phyloP scores from a whole-genome alignment of 495 filamentous ascomycete genomes.

The Jackrogersella minutella region DNA sequence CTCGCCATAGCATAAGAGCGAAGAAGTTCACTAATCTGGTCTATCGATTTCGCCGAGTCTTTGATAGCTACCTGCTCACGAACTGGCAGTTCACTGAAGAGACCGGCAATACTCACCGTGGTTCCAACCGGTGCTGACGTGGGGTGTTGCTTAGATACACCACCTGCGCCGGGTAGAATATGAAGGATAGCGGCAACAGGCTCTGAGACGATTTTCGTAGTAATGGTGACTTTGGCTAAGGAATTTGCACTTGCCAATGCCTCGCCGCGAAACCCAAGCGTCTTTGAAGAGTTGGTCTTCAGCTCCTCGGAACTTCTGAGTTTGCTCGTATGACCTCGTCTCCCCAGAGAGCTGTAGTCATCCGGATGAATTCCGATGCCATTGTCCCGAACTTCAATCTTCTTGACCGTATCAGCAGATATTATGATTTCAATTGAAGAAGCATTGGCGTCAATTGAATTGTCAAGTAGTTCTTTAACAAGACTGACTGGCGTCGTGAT shows the following conservation, averaged over 20 bases:
- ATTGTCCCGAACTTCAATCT: conserved; percentile 91
- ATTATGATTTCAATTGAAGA: conserved; percentile 76
- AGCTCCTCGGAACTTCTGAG: conserved; percentile 77
- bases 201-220: conserved; percentile 76
- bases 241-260: conserved; percentile 82
- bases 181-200: conserved; percentile 61
- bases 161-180: conserved; percentile 49
- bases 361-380: conserved; percentile 78
- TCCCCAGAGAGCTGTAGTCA: conserved; percentile 74
- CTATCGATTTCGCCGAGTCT: conserved; percentile 65
- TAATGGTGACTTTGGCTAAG: conserved; percentile 70
- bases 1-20: conserved; percentile 80
- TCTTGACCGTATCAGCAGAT: conserved; percentile 76
- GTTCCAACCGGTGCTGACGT: conserved; percentile 79
- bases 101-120: conserved; percentile 70
- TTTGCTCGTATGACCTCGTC: conserved; percentile 85
- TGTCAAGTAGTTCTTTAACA: conserved; percentile 93
- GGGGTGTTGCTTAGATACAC: conserved; percentile 50
- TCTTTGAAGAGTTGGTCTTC: conserved; percentile 67
- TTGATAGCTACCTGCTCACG: conserved; percentile 72
- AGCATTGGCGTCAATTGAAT: conserved; percentile 84
- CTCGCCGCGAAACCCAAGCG: conserved; percentile 86
- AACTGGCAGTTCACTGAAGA: conserved; percentile 79
- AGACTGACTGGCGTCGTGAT: conserved; percentile 77
- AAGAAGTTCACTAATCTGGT: conserved; percentile 71